A percentile compares a stretch with the other conserved stretches of the same genome.
These are phyloP conservation scores for Eutrema yunnanense DNA, from an alignment of 345 rosid species.

Conservation along the genomic window DNA sequence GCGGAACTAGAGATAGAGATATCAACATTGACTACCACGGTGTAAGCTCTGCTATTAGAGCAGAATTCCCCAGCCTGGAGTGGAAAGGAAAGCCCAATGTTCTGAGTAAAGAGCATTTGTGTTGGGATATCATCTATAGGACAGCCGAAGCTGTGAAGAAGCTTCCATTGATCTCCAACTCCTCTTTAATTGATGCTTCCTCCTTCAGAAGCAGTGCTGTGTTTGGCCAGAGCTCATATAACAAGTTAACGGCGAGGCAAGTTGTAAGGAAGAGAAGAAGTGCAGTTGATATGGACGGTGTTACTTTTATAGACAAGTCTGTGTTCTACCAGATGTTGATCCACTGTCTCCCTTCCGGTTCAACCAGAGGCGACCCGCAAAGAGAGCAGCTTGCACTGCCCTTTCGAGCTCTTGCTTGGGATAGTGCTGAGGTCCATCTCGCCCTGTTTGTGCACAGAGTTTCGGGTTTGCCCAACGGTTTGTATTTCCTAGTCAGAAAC, in stretches of 20 bases:
- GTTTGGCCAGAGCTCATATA: constrained; percentile 43
- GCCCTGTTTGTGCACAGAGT: constrained; percentile 82
- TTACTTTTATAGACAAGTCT: constrained; percentile 50
- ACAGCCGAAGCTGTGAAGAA: constrained; percentile 74
- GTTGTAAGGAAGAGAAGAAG: constrained; percentile 83
- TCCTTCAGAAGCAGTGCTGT: constrained; percentile 45
- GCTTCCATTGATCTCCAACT: constrained; percentile 33
- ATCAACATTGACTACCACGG: constrained; percentile 43
- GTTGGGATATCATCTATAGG: constrained; percentile 71
- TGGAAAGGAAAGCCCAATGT: constrained; percentile 69
- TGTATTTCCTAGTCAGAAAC: constrained; percentile 81
- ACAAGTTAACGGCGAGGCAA: constrained; percentile 41
- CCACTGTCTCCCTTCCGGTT: constrained; percentile 83
- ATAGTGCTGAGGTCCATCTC: constrained; percentile 79
- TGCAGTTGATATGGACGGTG: constrained; percentile 87
- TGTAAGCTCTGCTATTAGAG: constrained; percentile 33
- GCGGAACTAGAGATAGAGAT: constrained; percentile 26
- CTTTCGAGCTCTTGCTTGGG: constrained; percentile 77
- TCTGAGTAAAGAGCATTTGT: constrained; percentile 70
- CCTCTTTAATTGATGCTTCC: constrained; percentile 32
- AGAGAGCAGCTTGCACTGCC: constrained; percentile 57
- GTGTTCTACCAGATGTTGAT: constrained; percentile 77
- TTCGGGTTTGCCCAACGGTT: constrained; percentile 58
- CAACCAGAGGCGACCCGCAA: constrained; percentile 42
- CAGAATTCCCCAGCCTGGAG: constrained; percentile 40